These are phyloP conservation scores for Curvularia eragrostidis DNA, from an alignment of 2,329 filamentous ascomycete species.

Conservation along the genomic window DNA sequence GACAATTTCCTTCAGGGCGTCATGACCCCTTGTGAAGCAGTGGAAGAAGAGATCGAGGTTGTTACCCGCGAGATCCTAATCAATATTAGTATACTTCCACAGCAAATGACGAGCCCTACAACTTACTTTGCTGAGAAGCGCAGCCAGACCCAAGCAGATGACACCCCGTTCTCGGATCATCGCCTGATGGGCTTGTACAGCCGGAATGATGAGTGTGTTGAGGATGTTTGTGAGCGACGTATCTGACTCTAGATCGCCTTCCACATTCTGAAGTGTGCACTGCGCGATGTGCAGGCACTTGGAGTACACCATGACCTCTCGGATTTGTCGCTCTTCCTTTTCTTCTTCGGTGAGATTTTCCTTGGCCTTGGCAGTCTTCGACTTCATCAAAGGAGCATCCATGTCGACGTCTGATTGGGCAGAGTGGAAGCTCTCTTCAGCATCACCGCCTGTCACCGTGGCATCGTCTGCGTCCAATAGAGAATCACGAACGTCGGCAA, in stretches of 20 bases:
- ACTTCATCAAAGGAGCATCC: slow-evolving; percentile 57
- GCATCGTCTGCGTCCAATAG: slow-evolving; percentile 73
- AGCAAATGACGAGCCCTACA: not conserved
- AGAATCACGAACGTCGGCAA: slow-evolving; percentile 95
- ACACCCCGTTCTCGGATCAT: slow-evolving; percentile 91
- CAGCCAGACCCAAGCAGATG: slow-evolving; percentile 87
- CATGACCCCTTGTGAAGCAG: slow-evolving; percentile 92
- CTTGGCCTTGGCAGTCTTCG: slow-evolving; percentile 37
- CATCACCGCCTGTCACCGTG: slow-evolving; percentile 56
- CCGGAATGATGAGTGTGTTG: slow-evolving; percentile 94
- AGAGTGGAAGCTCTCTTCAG: slow-evolving; percentile 87
- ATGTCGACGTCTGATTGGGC: slow-evolving; percentile 84
- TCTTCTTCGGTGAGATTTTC: slow-evolving; percentile 56
- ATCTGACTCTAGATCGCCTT: slow-evolving; percentile 86
- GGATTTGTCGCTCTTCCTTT: slow-evolving; percentile 75
- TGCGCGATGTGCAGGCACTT: slow-evolving; percentile 97
- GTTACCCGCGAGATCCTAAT: slow-evolving; percentile 80
- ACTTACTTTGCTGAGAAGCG: slow-evolving; percentile 79
- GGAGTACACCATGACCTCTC: slow-evolving; percentile 95
- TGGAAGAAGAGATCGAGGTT: slow-evolving; percentile 94
- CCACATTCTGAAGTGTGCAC: slow-evolving; percentile 94
- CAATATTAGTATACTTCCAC: slow-evolving; percentile 12
- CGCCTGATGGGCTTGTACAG: slow-evolving; percentile 90
- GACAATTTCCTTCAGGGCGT: slow-evolving; percentile 85
- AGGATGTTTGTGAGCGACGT: slow-evolving; percentile 95